Evolutionary conservation across 495 filamentous ascomycete genomes (phyloP).

Genomic region (Bathelium albidoporum): DNA sequence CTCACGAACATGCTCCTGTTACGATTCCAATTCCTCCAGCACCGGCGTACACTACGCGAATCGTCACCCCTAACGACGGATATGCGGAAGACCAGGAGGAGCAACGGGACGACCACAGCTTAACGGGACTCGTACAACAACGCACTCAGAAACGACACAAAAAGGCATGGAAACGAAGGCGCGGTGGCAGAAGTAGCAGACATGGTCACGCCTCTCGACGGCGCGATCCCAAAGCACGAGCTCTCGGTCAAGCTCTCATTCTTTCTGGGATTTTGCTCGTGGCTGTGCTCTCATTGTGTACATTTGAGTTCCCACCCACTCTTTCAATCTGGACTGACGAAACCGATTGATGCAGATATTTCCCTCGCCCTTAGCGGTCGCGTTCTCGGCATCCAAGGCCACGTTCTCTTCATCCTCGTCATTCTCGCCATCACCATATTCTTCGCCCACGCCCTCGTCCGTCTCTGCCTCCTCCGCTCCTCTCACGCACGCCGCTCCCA

Average conservation of each 20-base stretch:
- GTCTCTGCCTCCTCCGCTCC: conserved; percentile 50
- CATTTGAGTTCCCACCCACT: conserved; percentile 2
- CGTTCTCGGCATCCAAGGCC: conserved; percentile 42
- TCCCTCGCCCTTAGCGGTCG: conserved; percentile 52
- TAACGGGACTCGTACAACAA: background rate
- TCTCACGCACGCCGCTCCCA: conserved; percentile 10
- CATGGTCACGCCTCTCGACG: background rate
- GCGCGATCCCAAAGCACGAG: conserved; percentile 2
- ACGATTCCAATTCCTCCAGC: background rate
- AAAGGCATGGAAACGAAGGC: conserved; percentile 13
- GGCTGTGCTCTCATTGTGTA: conserved; percentile 22
- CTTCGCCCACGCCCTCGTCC: conserved; percentile 67
- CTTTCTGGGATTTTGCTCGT: conserved; percentile 23
- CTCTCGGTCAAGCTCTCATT: conserved; percentile 14
- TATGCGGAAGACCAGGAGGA: background rate
- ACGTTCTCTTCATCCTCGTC: conserved; percentile 65
- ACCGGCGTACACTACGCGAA: background rate
- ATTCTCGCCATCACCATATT: conserved; percentile 63
- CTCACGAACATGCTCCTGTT: background rate
- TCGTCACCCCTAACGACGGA: background rate
- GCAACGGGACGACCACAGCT: background rate
- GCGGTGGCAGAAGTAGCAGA: background rate
- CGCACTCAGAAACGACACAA: conserved; percentile 4
- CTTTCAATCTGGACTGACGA: background rate
- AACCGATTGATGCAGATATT: conserved; percentile 61